These are phyloP conservation scores for Bifiguratus adelaidae DNA, from an alignment of 192 early-diverging fungal species.

Conservation along the genomic window DNA sequence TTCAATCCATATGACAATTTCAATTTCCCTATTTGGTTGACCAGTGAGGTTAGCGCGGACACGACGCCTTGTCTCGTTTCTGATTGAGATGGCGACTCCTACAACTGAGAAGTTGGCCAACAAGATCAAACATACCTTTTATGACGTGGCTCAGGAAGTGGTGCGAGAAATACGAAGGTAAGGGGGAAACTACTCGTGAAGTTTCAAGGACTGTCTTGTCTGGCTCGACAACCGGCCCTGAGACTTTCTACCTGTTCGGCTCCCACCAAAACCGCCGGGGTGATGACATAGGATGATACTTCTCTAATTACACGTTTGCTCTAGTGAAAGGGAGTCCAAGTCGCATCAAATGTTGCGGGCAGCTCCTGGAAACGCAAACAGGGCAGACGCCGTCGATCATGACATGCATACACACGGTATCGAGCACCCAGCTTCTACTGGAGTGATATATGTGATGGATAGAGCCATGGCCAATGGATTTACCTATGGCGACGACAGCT, in stretches of 20 bases:
- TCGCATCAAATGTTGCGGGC: constrained; percentile 24
- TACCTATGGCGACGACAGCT: constrained; percentile 16
- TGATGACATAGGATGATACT: no score
- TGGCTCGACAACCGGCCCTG: background rate
- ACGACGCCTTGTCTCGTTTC: no score
- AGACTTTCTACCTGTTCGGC: background rate
- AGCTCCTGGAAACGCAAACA: constrained; percentile 23
- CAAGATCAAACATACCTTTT: constrained; percentile 1
- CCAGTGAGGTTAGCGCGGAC: no score
- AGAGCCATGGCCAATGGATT: constrained; percentile 30
- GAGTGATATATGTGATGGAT: constrained; percentile 47
- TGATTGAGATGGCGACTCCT: no score
- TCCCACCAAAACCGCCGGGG: no score
- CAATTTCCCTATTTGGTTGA: no score
- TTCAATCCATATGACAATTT: no score
- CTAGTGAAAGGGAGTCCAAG: constrained; percentile 22
- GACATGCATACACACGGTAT: constrained; percentile 13
- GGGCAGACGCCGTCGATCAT: background rate
- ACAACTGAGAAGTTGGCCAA: no score
- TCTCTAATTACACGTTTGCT: no score
- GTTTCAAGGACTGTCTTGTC: background rate
- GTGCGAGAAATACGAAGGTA: constrained; percentile 7
- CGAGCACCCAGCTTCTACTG: constrained; percentile 31
- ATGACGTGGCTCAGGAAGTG: constrained; percentile 6
- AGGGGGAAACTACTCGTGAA: background rate